These are phyloP conservation scores for Lumnitzera littorea DNA, from an alignment of 345 rosid genomes.

Conservation along the genomic window DNA sequence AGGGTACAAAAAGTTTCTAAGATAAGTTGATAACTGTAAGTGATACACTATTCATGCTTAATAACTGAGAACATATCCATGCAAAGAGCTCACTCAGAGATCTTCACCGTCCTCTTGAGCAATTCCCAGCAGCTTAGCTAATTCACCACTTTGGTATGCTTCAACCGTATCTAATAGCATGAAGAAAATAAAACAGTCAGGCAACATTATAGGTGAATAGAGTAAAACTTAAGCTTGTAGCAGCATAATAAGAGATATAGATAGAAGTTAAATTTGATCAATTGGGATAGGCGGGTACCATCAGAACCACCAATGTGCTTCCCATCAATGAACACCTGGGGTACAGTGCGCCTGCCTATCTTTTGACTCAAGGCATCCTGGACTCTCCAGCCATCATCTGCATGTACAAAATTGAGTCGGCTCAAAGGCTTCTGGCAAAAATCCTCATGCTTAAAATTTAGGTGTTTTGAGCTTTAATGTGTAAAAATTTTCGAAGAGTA, in stretches of 20 bases:
- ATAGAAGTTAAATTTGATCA: neutral
- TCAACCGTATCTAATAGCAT: constrained; percentile 59
- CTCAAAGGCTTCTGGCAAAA: neutral
- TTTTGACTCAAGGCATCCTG: constrained; percentile 62
- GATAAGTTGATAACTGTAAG: too few relatives aligned
- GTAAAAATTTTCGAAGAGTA: neutral
- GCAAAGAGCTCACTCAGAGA: too few relatives aligned
- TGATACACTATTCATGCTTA: too few relatives aligned
- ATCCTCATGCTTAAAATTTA: neutral
- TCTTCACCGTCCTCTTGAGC: constrained; percentile 10
- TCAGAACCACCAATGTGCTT: constrained; percentile 94
- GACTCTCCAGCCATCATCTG: constrained; percentile 70
- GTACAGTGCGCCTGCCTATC: constrained; percentile 74
- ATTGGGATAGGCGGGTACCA: constrained; percentile 25
- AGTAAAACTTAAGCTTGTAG: neutral
- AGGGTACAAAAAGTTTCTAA: too few relatives aligned
- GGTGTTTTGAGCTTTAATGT: neutral
- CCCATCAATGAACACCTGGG: constrained; percentile 81
- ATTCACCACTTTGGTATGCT: constrained; percentile 62
- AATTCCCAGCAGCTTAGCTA: constrained; percentile 62
- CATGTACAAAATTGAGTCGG: neutral
- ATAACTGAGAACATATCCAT: too few relatives aligned
- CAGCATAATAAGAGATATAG: too few relatives aligned
- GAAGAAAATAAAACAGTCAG: constrained; percentile 6
- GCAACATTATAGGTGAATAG: neutral